Evolutionary conservation across 441 rosid genomes (phyloP).

Genomic region (Viola pubescens): DNA sequence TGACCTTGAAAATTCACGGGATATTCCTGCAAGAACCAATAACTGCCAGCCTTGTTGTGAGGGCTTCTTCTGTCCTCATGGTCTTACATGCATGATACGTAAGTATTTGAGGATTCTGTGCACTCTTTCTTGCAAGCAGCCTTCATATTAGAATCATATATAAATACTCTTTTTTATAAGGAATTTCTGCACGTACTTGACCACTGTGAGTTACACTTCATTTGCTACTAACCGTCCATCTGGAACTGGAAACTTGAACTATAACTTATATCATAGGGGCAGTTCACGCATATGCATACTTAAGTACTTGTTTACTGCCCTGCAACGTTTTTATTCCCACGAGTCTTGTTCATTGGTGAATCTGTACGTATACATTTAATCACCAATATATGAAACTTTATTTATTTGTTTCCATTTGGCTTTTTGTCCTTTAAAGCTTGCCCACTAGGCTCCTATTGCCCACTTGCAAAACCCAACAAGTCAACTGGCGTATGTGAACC

Average conservation of each 20-base stretch:
- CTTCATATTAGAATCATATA: not conserved
- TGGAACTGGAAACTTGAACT: slow-evolving; percentile 6
- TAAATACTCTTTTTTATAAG: not conserved
- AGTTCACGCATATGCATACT: too few relatives aligned
- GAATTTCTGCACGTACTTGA: not conserved
- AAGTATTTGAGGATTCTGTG: slow-evolving; percentile 25
- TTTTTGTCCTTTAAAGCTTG: slow-evolving; percentile 43
- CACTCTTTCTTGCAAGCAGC: not conserved
- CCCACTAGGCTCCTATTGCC: slow-evolving; percentile 64
- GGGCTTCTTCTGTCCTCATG: slow-evolving; percentile 91
- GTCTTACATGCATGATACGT: slow-evolving; percentile 98
- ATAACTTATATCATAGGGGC: not conserved
- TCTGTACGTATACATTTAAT: not conserved
- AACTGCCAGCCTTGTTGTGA: slow-evolving; percentile 70
- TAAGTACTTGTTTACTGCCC: too few relatives aligned
- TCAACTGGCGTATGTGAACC: slow-evolving; percentile 60
- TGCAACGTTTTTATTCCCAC: not conserved
- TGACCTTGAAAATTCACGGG: slow-evolving; percentile 43
- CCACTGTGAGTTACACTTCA: not conserved
- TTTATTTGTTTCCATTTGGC: slow-evolving; percentile 2
- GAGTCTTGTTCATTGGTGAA: not conserved
- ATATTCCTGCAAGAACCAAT: slow-evolving; percentile 53
- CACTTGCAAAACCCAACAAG: slow-evolving; percentile 43
- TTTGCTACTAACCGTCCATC: not conserved
- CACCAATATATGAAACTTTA: not conserved